Evolutionary conservation across 148 eudicot genomes (phyloP), one percentile per base, ranked within the genome.

Genomic region (Diospyros lotus): DNA sequence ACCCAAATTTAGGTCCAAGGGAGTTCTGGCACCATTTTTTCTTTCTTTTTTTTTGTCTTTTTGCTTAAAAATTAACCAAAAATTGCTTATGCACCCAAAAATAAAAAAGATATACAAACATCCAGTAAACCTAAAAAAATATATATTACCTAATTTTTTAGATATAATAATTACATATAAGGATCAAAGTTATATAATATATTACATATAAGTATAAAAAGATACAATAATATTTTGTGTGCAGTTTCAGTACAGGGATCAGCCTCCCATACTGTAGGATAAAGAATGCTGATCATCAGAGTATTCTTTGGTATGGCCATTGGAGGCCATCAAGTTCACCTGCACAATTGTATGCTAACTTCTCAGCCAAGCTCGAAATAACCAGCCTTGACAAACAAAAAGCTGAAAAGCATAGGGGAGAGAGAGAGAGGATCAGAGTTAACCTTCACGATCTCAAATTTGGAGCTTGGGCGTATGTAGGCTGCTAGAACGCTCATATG

Each of bases 401-500:
- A 15, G 42, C 15, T 17, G 17, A 17, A 10, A 45, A 38, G 55
- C 38, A 42, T 9, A 51, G 18, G 18, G 15, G 45, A 15, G 58
- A 44, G 7, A 44, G 39, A 42, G 1, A 0, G 45, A 69, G 40
- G 68, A 64, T 18, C 43, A 43, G 58, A 50, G 15, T 58, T 56
- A 73, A 94, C 98, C 98, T 94, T 94, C 48, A 94, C 87, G 76
- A 94, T 92, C 81, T 92, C 92, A 39, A 90, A 90, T 73, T 83
- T 90, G 60, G 98, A 94, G 83, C 87, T 89, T 68, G 98, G 86
- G 74, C 90, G 91, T 17, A 86, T 80, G 63, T 88, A 86, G 60
- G 97, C 93, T 63, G 96, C 98, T 78, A 94, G 83, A 76, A 94
- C 74, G 74, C 97, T 89, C 96, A 94, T 84, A 86, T 85, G 89